Base-by-base conservation (phyloP, 495 filamentous ascomycete genomes). In the Aspergillus saccharolyticus region DNA sequence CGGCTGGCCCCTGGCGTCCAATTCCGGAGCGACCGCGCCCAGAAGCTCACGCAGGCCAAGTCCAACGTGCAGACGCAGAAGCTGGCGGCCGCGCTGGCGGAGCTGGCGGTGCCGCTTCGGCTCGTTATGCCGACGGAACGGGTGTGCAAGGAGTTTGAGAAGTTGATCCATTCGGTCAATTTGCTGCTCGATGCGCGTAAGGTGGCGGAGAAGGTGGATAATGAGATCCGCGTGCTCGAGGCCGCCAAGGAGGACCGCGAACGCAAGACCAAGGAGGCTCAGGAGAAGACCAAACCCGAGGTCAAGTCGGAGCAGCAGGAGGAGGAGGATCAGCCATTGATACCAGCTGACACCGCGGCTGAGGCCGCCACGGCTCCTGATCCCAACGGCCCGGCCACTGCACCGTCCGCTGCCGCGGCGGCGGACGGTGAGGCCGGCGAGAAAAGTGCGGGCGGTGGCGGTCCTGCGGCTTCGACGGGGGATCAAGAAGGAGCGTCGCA, bases 61-160 rank as follows among this genome's bases (percentile, higher is more conserved):
- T 87, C 83, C 19, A 85, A 87, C 46, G 83, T 89, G 15, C 90
- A 95, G 68, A 89, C 90, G 33, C 76, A 83, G 61, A 90, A 91
- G 64, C 89, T 97, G 55, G 86, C 80, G 39, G 83, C 85, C 18
- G 87, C 85, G 4, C 81, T 97, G 17, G 77, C 81, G 18, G 88
- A 97, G 66, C 78, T 96, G 14, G 88, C 89, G 47, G 84, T 97
- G 48, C 86, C 90, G 0, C 76, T 85, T 1, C 75, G 90, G 7
- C 78, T 97, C 19, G 76, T 85, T 33, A 95, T 98, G 86, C 91
- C 93, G 0, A 97, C 95, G 0, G 82, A 83, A 17, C 81, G 80
- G 1, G 90, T 96, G 1, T 85, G 87, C 44, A 85, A 85, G 63
- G 84, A 85, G 61, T 96, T 91, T 66, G 94, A 97, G 72, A 75